A percentile compares a stretch with the other conserved stretches of the same genome.
Evolutionary conservation across 2,329 filamentous ascomycete genomes (phyloP).

Genomic region (Metarhizium rileyi): DNA sequence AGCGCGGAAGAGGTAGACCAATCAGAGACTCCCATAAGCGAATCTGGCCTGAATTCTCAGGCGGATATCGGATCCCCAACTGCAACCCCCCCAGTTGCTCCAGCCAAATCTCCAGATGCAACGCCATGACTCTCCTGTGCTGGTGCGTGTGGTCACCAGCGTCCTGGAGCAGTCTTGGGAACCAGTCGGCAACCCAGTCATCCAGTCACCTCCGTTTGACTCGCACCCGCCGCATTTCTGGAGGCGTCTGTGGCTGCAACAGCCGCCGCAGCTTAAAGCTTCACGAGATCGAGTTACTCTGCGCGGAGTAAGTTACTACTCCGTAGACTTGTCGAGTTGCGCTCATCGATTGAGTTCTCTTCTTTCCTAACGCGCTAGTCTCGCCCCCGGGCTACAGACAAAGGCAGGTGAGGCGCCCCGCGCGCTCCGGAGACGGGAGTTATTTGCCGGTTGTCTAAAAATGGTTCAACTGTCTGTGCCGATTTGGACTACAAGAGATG

Average conservation of each 20-base stretch:
- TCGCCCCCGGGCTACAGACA: constrained; percentile 1
- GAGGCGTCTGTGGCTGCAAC: neutral
- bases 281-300: no score
- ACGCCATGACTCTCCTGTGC: constrained; percentile 1
- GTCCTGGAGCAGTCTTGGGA: neutral
- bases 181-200: neutral
- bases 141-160: neutral
- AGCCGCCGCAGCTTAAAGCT: neutral
- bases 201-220: neutral
- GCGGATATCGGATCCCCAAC: no score
- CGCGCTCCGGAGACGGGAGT: constrained; percentile 1
- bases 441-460: neutral
- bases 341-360: neutral
- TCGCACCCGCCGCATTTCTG: neutral
- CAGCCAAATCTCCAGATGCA: neutral
- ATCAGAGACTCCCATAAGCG: constrained; percentile 8
- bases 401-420: neutral
- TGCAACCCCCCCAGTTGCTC: no score
- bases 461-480: neutral
- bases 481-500: neutral
- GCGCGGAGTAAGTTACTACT: no score
- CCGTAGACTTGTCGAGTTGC: neutral
- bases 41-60: neutral
- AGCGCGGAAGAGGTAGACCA: neutral
- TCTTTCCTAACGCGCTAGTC: constrained; percentile 1